Base-by-base conservation (phyloP, 1,284 basidiomycete species). In the Lentinula novae-zelandiae region DNA sequence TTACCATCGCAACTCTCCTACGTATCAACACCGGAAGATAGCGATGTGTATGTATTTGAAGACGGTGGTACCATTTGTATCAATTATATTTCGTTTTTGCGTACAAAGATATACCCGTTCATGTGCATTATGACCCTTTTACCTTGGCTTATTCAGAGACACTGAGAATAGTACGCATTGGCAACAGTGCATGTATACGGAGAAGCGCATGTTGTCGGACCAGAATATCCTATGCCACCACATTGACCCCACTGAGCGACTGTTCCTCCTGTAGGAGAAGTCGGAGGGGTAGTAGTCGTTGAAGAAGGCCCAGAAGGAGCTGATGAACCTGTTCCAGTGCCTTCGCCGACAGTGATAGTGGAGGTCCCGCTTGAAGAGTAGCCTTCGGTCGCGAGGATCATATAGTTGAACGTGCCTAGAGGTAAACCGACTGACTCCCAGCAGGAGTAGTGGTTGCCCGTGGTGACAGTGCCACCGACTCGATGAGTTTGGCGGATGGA, bases 351-450 rank as follows among this genome's bases (percentile, higher is more conserved):
- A 0, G 54, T 53, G 17, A 53, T 53, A 20, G 51, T 36, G 3
- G 51, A 38, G 15, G 17, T 20, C 5, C 51, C 51, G 34, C 33
- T 36, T 6, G 31, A 36, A 7, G 31, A 38, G 17, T 53, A 38
- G 3, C 51, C 51, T 53, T 53, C 51, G 13, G 51, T 53, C 54
- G 53, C 53, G 15, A 40, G 33, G 54, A 77, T 72, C 69, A 75
- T 73, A 66, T 75, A 75, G 68, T 76, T 74, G 68, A 67, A 69
- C 5, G 70, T 64, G 31, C 75, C 75, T n/a, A 53, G 15, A 5
- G 31, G 51, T 9, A 53, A 20, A 9, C 51, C 51, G 17, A 53
- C 51, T 34, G 49, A 31, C 10, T 31, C 49, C 49, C 31, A 53
- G 51, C 31, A 53, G 17, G 34, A 13, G 31, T 53, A 38, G 34